Base-by-base conservation (phyloP, 352 stramenopile species). In the Phytophthora macrochlamydospora region DNA sequence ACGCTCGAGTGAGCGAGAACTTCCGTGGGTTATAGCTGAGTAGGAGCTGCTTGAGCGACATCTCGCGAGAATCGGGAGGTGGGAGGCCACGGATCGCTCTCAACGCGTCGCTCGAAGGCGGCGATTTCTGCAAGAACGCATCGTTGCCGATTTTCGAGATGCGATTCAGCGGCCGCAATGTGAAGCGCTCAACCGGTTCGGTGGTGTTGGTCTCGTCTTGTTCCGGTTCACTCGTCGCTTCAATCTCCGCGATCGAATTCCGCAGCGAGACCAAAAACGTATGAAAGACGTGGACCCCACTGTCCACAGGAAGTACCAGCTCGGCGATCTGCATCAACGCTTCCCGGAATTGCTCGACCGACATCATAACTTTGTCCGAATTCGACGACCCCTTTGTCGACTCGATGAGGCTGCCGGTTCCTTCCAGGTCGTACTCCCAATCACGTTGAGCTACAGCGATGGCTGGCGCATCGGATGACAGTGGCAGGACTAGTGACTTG, bases 41-140 rank as follows among this genome's bases (percentile, higher is more conserved):
- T 51, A 93, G 61, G 9, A 93, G 67, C 65, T 93, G 80, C 54
- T 91, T 93, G 57, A 93, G 80, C 33, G 84, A 93, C 84, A 91
- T 88, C 12, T 45, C 59, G 35, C 78, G 73, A 24, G 75, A 70
- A 46, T 93, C 69, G 3, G 82, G 82, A 33, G 71, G 69, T 50
- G 67, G 52, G 3, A 91, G 65, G 6, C 77, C 80, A 11, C 69
- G 68, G 24, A 93, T 79, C 43, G 58, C 63, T 42, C 73, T 69
- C 30, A 91, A 62, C 14, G 81, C 66, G 24, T 91, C 84, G 28
- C 57, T 71, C 28, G 66, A 73, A 4, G 78, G 84, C 2, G 82
- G 68, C 46, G 79, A 70, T 24, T 83, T 78, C 59, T 93, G 82
- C 30, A 89, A 51, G 32, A 90, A 91, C 12, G 69, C 65, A 7